Percentiles rank a stretch among this genome's conserved stretches.
Evolutionary conservation across 2,329 filamentous ascomycete genomes (phyloP).

Genomic region (Sphaerostilbella broomeana): DNA sequence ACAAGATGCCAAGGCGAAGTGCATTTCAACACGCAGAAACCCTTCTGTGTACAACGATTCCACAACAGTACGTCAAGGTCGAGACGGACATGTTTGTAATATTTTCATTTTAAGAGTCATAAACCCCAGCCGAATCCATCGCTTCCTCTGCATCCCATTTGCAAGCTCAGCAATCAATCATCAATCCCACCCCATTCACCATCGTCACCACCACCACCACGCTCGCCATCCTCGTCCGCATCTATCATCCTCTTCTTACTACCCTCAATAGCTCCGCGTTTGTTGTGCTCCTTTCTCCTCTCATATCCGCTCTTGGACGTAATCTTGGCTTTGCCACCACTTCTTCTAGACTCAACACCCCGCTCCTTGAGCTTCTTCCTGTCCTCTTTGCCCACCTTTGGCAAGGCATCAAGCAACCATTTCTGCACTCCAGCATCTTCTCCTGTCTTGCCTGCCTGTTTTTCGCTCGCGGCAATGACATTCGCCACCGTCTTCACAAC

Average conservation of each 20-base stretch:
- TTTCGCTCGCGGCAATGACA: constrained; percentile 79
- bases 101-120: too few species aligned
- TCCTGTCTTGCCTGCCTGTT: constrained; percentile 51
- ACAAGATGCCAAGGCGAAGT: too few species aligned
- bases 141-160: too few species aligned
- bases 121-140: too few species aligned
- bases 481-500: constrained; percentile 88
- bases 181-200: constrained; percentile 46
- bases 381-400: constrained; percentile 74
- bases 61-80: too few species aligned
- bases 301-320: constrained; percentile 78
- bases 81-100: too few species aligned
- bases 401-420: constrained; percentile 84
- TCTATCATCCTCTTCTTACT: constrained; percentile 50
- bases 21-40: too few species aligned
- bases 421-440: constrained; percentile 60
- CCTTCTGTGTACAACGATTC: too few species aligned
- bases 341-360: constrained; percentile 67
- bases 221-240: constrained; percentile 17
- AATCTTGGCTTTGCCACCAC: constrained; percentile 53
- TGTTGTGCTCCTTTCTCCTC: constrained; percentile 60
- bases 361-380: constrained; percentile 74
- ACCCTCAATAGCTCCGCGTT: constrained; percentile 53
- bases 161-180: too few species aligned
- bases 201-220: constrained; percentile 14